phyloP scores from a whole-genome alignment of 2,329 filamentous ascomycete species.

The Stemphylium vesicarium region DNA sequence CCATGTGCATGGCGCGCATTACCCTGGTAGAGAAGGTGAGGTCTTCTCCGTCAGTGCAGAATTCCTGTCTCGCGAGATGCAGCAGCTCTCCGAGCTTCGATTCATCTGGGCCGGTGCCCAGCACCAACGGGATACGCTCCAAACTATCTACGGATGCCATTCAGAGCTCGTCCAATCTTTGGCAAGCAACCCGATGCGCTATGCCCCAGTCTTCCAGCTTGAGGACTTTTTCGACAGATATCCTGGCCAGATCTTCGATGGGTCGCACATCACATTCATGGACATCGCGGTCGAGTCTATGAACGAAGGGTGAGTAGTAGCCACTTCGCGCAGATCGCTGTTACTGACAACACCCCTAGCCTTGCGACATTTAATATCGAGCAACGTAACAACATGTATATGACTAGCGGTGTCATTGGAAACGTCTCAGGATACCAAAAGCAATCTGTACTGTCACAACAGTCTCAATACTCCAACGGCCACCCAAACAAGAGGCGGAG shows the following conservation, averaged over 20 bases:
- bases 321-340: background rate
- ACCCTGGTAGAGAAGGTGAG: slow-evolving; percentile 68
- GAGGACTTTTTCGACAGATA: slow-evolving; percentile 91
- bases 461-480: slow-evolving; percentile 37
- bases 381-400: slow-evolving; percentile 47
- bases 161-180: slow-evolving; percentile 77
- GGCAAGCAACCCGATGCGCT: slow-evolving; percentile 71
- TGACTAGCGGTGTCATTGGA: slow-evolving; percentile 39
- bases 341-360: slow-evolving; percentile 27
- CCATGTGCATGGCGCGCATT: slow-evolving; percentile 85
- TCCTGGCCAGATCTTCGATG: slow-evolving; percentile 72
- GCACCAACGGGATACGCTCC: slow-evolving; percentile 79
- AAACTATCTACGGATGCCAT: slow-evolving; percentile 79
- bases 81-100: slow-evolving; percentile 76
- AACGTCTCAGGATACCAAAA: slow-evolving; percentile 36
- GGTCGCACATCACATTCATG: slow-evolving; percentile 73
- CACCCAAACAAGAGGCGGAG: slow-evolving; percentile 46
- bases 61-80: slow-evolving; percentile 78
- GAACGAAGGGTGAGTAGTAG: slow-evolving; percentile 58
- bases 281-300: slow-evolving; percentile 69
- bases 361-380: slow-evolving; percentile 46
- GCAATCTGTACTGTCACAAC: slow-evolving; percentile 30
- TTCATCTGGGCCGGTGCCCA: slow-evolving; percentile 79
- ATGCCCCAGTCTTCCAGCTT: slow-evolving; percentile 79
- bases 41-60: slow-evolving; percentile 70